These are phyloP conservation scores for Suillus paluster DNA, from an alignment of 768 basidiomycete genomes.

Conservation along the genomic window DNA sequence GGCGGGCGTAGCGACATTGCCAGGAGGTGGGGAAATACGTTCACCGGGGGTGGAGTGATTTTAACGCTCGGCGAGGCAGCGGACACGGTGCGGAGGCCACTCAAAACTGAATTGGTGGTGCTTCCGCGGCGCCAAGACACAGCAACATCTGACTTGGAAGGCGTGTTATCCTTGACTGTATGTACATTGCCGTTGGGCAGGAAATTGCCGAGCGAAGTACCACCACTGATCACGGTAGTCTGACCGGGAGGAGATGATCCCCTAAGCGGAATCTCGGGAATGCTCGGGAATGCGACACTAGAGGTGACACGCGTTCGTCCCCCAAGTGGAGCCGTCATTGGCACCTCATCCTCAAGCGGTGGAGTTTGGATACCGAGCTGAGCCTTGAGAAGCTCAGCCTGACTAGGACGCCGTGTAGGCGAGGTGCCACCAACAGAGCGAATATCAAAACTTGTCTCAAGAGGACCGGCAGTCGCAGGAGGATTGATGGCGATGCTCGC, in stretches of 20 bases:
- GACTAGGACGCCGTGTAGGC: constrained; percentile 69
- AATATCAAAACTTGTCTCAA: constrained; percentile 65
- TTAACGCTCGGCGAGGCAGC: constrained; percentile 63
- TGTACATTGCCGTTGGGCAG: constrained; percentile 41
- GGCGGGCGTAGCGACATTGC: constrained; percentile 23
- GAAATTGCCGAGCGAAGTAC: constrained; percentile 65
- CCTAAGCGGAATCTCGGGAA: constrained; percentile 49
- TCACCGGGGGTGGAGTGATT: constrained; percentile 76
- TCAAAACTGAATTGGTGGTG: constrained; percentile 71
- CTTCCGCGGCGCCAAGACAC: constrained; percentile 81
- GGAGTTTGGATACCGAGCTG: constrained; percentile 51
- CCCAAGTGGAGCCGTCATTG: constrained; percentile 81
- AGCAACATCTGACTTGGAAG: constrained; percentile 84
- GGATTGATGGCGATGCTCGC: constrained; percentile 51
- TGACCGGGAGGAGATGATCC: constrained; percentile 50
- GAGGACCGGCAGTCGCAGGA: constrained; percentile 78
- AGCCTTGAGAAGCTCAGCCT: constrained; percentile 67
- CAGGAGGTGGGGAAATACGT: constrained; percentile 56
- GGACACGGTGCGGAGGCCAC: constrained; percentile 62
- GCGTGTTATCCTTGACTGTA: constrained; percentile 34
- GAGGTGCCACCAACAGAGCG: constrained; percentile 57
- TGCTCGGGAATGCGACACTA: constrained; percentile 43
- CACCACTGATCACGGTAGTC: constrained; percentile 74
- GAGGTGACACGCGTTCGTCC: constrained; percentile 66
- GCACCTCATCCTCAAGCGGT: constrained; percentile 59